phyloP scores from a whole-genome alignment of 805 yeast species.

The Candida insectalens region DNA sequence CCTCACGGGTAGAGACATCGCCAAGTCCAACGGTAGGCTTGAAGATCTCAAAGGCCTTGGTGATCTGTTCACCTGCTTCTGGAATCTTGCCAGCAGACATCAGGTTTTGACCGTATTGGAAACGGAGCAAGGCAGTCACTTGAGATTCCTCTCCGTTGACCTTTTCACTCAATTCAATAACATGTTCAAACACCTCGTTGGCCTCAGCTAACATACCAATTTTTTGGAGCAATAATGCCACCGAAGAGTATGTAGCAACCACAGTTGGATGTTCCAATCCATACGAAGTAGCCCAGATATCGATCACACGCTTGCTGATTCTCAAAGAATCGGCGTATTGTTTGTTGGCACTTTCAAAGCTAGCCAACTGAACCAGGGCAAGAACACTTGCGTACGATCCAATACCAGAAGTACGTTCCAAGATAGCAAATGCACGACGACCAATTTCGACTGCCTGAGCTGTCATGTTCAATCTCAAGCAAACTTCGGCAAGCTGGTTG shows the following conservation, averaged over 20 bases:
- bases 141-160: slow-evolving; percentile 51
- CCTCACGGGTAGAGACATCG: slow-evolving; percentile 58
- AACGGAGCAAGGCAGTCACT: slow-evolving; percentile 55
- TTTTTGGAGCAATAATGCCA: slow-evolving; percentile 49
- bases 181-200: slow-evolving; percentile 39
- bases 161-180: slow-evolving; percentile 39
- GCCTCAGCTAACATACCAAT: slow-evolving; percentile 39
- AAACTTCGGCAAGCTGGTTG: slow-evolving; percentile 54
- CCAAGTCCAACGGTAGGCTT: slow-evolving; percentile 53
- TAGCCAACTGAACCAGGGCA: slow-evolving; percentile 65
- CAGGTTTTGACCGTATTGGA: slow-evolving; percentile 58
- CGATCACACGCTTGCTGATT: slow-evolving; percentile 49
- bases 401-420: slow-evolving; percentile 73
- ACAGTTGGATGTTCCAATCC: slow-evolving; percentile 64
- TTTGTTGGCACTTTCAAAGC: slow-evolving; percentile 53
- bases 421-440: slow-evolving; percentile 59
- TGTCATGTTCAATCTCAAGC: slow-evolving; percentile 46
- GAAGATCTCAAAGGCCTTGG: slow-evolving; percentile 49
- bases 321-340: slow-evolving; percentile 53
- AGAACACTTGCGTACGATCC: slow-evolving; percentile 73
- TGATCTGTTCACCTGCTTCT: slow-evolving; percentile 47
- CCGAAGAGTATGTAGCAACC: slow-evolving; percentile 51
- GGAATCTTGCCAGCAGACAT: slow-evolving; percentile 41
- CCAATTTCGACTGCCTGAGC: slow-evolving; percentile 54
- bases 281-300: slow-evolving; percentile 46